Conservation (phyloP, 495 filamentous ascomycete genomes). For the Xylaria curta region DNA sequence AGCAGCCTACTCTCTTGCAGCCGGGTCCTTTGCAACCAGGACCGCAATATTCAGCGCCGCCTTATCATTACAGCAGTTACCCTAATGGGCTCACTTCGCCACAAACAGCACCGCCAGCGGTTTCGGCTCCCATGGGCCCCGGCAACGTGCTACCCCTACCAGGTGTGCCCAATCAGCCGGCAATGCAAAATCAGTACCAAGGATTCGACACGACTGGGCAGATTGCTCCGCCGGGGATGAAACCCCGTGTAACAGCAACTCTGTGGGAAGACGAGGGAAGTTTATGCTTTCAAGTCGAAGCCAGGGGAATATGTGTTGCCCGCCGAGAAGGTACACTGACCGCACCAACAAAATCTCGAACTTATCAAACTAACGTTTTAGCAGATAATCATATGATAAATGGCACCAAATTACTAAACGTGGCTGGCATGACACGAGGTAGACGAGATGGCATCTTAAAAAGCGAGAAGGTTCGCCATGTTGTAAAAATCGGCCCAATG, state of each 20-base stretch:
- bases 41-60: conserved; percentile 70
- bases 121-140: conserved; percentile 70
- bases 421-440: conserved; percentile 96
- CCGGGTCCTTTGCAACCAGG: conserved; percentile 58
- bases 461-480: conserved; percentile 94
- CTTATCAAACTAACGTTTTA: conserved; percentile 12
- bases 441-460: conserved; percentile 96
- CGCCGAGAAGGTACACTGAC: conserved; percentile 79
- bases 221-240: conserved; percentile 92
- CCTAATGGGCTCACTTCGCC: conserved; percentile 77
- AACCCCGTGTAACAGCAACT: conserved; percentile 96
- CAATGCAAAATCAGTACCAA: conserved; percentile 62
- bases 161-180: conserved; percentile 56
- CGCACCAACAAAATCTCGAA: background rate
- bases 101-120: conserved; percentile 68
- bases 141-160: conserved; percentile 73
- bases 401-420: conserved; percentile 94
- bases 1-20: conserved; percentile 81
- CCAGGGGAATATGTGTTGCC: conserved; percentile 94
- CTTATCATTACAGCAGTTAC: conserved; percentile 77
- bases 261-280: conserved; percentile 99
- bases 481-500: conserved; percentile 99
- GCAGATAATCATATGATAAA: conserved; percentile 99
- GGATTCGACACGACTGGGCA: conserved; percentile 91
- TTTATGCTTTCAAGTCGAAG: conserved; percentile 97